phyloP scores from a whole-genome alignment of 306 rosid genomes.

The Cucumis melo region DNA sequence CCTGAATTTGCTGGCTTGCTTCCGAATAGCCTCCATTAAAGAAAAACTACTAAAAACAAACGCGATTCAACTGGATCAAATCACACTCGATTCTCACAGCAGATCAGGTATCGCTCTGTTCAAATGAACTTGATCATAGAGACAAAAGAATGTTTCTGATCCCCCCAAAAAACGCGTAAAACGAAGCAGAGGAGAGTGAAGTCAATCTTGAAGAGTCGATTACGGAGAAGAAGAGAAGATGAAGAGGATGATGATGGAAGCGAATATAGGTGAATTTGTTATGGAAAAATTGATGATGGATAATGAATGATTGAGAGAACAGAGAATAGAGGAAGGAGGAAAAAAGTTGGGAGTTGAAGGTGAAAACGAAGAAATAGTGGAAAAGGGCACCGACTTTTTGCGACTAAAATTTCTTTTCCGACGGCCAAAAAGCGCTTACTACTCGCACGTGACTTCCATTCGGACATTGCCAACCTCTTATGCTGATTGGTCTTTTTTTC shows the following conservation, averaged over 20 bases:
- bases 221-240: background rate
- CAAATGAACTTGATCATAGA: background rate
- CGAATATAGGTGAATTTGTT: background rate
- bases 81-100: background rate
- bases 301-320: background rate
- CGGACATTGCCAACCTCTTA: background rate
- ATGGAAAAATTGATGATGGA: background rate
- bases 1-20: conserved; percentile 80
- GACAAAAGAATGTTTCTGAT: background rate
- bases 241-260: background rate
- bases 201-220: background rate
- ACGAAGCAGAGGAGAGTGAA: background rate
- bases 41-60: background rate
- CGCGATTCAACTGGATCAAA: background rate
- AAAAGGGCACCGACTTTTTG: conserved; percentile 3
- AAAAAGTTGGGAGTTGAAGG: background rate
- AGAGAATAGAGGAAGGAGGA: background rate
- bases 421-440: background rate
- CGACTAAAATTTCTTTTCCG: background rate
- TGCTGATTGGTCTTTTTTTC: background rate
- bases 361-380: background rate
- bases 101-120: background rate
- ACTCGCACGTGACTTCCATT: conserved; percentile 2
- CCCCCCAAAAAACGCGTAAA: background rate
- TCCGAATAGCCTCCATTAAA: conserved; percentile 67